Evolutionary conservation across 441 rosid species (phyloP).

Genomic region (Metrosideros polymorpha): DNA sequence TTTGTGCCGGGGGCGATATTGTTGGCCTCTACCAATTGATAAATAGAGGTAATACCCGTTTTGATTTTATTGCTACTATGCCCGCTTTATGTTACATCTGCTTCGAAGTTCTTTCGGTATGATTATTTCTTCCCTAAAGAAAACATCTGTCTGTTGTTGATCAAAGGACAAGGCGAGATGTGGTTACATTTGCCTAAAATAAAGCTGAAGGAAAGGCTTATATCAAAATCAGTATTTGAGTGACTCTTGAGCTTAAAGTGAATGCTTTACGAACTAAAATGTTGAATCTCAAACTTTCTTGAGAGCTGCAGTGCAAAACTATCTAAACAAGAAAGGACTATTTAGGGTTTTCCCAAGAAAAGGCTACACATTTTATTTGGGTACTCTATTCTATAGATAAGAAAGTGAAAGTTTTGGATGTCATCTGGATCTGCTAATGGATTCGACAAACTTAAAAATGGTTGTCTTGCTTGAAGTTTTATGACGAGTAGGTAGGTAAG

Average conservation of each 20-base stretch:
- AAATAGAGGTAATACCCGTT: constrained; percentile 43
- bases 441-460: background rate
- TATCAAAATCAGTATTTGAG: background rate
- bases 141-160: background rate
- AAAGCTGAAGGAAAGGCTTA: background rate
- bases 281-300: background rate
- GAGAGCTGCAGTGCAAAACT: background rate
- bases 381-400: background rate
- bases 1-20: constrained; percentile 96
- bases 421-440: background rate
- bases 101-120: background rate
- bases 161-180: background rate
- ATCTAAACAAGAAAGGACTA: background rate
- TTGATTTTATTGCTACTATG: no score
- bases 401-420: background rate
- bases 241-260: background rate
- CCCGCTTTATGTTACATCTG: background rate
- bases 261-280: background rate
- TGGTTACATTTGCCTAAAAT: background rate
- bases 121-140: background rate
- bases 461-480: background rate
- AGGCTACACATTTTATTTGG: background rate
- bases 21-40: constrained; percentile 53
- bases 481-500: background rate
- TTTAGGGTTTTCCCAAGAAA: background rate